Percentiles rank a stretch among this genome's conserved stretches.
phyloP scores from a whole-genome alignment of 2,329 filamentous ascomycete species.

The Ambrosiella cleistominuta region DNA sequence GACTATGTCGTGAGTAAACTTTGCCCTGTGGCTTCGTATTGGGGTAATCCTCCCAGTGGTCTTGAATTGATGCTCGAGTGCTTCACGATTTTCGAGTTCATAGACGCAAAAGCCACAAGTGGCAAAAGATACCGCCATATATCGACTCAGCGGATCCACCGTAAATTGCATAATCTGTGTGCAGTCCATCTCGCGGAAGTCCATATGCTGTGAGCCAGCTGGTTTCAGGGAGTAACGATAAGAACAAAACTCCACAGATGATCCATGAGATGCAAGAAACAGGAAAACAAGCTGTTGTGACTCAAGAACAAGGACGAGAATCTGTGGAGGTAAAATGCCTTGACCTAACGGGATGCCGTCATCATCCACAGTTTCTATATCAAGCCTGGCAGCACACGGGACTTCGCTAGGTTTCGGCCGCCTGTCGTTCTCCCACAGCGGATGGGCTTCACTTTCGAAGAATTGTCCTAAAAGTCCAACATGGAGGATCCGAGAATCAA shows the following conservation, averaged over 20 bases:
- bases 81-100: constrained; percentile 27
- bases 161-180: constrained; percentile 35
- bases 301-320: constrained; percentile 60
- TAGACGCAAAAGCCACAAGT: constrained; percentile 56
- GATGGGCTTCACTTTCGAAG: constrained; percentile 1
- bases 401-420: not conserved
- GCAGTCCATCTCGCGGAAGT: too few relatives aligned
- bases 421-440: too few relatives aligned
- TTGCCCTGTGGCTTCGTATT: constrained; percentile 30
- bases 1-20: constrained; percentile 51
- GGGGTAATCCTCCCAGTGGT: constrained; percentile 34
- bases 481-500: constrained; percentile 61
- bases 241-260: constrained; percentile 39
- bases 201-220: too few relatives aligned
- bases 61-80: constrained; percentile 28
- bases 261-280: constrained; percentile 38
- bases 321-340: constrained; percentile 49
- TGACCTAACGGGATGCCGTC: constrained; percentile 7
- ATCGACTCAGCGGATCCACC: constrained; percentile 58
- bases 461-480: constrained; percentile 51
- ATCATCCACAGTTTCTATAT: constrained; percentile 4
- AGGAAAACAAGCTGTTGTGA: constrained; percentile 60
- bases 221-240: not conserved
- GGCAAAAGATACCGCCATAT: constrained; percentile 52
- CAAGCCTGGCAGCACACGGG: not conserved